Conservation (phyloP, 495 filamentous ascomycete genomes). For the Tricharina praecox region DNA sequence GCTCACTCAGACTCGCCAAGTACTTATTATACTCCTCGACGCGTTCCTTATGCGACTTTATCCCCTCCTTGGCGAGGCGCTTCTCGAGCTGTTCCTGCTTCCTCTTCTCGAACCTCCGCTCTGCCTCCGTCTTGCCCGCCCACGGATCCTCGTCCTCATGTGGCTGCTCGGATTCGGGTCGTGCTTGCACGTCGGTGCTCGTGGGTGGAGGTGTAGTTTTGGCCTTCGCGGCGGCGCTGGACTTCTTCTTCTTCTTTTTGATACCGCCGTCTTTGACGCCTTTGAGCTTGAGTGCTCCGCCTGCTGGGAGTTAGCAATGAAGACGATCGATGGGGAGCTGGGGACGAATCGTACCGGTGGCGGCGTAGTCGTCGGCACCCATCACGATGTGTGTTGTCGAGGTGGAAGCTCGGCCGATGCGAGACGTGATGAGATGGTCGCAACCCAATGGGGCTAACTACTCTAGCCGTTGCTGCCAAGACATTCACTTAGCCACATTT, state of each 20-base stretch:
- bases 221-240: conserved; percentile 8
- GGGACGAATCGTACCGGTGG: conserved; percentile 12
- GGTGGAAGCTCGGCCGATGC: background rate
- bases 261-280: conserved; percentile 18
- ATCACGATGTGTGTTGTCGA: conserved; percentile 4
- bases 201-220: background rate
- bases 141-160: conserved; percentile 15
- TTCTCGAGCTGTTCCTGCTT: conserved; percentile 39
- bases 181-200: background rate
- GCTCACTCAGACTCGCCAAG: conserved; percentile 76
- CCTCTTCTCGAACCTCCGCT: conserved; percentile 61
- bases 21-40: conserved; percentile 94
- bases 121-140: conserved; percentile 64
- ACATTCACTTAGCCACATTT: background rate
- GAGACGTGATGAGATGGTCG: background rate
- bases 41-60: conserved; percentile 92
- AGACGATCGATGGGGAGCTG: background rate
- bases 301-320: conserved; percentile 13
- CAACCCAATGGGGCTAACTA: background rate
- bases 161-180: too few relatives aligned
- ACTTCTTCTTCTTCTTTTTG: conserved; percentile 26
- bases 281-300: conserved; percentile 24
- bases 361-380: conserved; percentile 25
- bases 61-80: conserved; percentile 53
- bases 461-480: background rate